Conservation (phyloP, 192 early-diverging fungal species). For the Coemansia sp. region DNA sequence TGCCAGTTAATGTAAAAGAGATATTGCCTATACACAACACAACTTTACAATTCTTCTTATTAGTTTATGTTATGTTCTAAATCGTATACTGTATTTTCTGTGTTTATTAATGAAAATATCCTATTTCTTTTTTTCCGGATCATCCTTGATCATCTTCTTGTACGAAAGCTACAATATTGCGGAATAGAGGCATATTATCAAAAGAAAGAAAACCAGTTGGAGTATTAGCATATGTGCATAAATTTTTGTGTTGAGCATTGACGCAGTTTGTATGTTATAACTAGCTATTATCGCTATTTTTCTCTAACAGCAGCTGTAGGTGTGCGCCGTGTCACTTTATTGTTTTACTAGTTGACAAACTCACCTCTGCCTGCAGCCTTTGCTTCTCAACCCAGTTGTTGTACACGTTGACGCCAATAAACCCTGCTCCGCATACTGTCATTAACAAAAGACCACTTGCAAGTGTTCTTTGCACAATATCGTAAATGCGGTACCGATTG, state of each 20-base stretch:
- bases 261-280: too few species aligned
- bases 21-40: too few species aligned
- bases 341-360: neutral
- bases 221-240: too few species aligned
- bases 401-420: constrained; percentile 44
- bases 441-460: constrained; percentile 29
- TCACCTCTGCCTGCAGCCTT: constrained; percentile 38
- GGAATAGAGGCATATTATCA: neutral
- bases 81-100: too few species aligned
- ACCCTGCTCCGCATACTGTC: constrained; percentile 30
- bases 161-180: constrained; percentile 7
- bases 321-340: neutral
- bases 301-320: neutral
- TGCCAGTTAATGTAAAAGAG: too few species aligned
- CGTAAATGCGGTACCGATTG: constrained; percentile 53
- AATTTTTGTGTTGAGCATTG: too few species aligned
- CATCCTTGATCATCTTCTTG: constrained; percentile 16
- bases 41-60: too few species aligned
- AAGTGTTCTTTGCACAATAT: constrained; percentile 30
- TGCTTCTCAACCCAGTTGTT: constrained; percentile 50
- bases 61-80: too few species aligned
- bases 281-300: too few species aligned
- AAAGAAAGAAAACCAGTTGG: too few species aligned
- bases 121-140: constrained; percentile 17
- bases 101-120: neutral